Evolutionary conservation across 1,284 basidiomycete genomes (phyloP), one percentile per base, ranked within the genome.

Genomic region (Mycosarcoma maydis): DNA sequence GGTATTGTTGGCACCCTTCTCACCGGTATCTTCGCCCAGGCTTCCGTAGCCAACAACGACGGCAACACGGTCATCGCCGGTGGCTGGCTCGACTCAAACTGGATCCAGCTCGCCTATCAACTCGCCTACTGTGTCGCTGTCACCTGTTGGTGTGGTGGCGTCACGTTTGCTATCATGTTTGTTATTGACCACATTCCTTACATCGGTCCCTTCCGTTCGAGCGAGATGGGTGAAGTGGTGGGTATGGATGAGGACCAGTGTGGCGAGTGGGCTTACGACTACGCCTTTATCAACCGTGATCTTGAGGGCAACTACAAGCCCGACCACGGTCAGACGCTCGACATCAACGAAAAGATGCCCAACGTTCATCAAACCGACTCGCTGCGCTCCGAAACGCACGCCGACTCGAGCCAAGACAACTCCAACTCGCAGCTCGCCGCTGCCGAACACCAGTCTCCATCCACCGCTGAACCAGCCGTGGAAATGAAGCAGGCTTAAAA

Each of bases 91-190:
- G 78, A 82, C 30, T 85, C 84, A 53, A 85, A 92, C 83, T 92
- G 85, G 84, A 87, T 88, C 65, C 90, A 89, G 73, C 85, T 94
- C 7, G 90, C 89, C 75, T 90, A 91, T 66, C 93, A 96, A 77
- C 84, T 94, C 61, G 89, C 89, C 4, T 95, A 92, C 83, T 86
- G 92, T 67, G 60, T 69, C 16, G 87, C 85, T 62, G 91, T 91
- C 20, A 86, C 87, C 7, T 85, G 74, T 3, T 87, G 85, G 85
- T 85, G 85, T 4, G 86, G 84, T 54, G 83, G 83, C 59, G 81
- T 86, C 52, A 86, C 85, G 32, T 84, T 84, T 57, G 75, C 77
- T 32, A 83, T 85, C 77, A 85, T 85, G 84, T 90, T 90, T 82
- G 82, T 82, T 14, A 83, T 94, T 77, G 89, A 95, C 83, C 70